Base-by-base conservation (phyloP, 371 early-diverging fungal species). In the Syncephalastrum monosporum region DNA sequence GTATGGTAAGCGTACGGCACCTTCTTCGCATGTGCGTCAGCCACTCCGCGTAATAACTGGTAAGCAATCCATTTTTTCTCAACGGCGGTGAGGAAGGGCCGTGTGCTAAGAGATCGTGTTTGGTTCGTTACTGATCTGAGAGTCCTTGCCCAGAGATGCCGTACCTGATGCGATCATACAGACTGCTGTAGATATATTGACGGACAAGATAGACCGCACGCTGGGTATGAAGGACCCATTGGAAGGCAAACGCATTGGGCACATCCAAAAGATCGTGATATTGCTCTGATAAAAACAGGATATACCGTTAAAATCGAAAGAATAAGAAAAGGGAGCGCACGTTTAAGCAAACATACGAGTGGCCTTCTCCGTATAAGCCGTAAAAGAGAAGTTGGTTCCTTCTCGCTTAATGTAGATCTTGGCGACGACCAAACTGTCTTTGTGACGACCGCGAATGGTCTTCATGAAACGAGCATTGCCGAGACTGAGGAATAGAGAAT, bases 11-110 rank as follows among this genome's bases (percentile, higher is more conserved):
- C 60, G 59, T 21, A 57, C 55, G 19, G 56, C 63, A 74, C 72
- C 13, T 68, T 54, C 50, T 77, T 77, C 3, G 79, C 79, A 62
- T 97, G 96, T 10, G 88, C 82, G 49, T 92, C 89, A 1, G 87
- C 83, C 33, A 97, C 63, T 0, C 85, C 94, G 52, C 79, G 72
- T 16, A 96, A 74, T 7, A 97, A 55, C 60, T 97, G 98, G 67
- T 87, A 93, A 0, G 92, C 86, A 46, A 97, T 91, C 95, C 96
- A 97, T 59, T 89, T 91, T 65, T 96, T 96, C 67, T 96, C 97
- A 15, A 87, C 78, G 1, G 72, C 47, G 13, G 86, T 82, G 57
- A 97, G 72, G 59, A 97, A 97, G 5, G 98, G 98, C 5, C 97
- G 88, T 1, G 94, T 97, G 60, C 94, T 94, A 54, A n/a, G 23